Base-by-base conservation (phyloP, 164 flowering plant species). In the Umbilicus rupestris region DNA sequence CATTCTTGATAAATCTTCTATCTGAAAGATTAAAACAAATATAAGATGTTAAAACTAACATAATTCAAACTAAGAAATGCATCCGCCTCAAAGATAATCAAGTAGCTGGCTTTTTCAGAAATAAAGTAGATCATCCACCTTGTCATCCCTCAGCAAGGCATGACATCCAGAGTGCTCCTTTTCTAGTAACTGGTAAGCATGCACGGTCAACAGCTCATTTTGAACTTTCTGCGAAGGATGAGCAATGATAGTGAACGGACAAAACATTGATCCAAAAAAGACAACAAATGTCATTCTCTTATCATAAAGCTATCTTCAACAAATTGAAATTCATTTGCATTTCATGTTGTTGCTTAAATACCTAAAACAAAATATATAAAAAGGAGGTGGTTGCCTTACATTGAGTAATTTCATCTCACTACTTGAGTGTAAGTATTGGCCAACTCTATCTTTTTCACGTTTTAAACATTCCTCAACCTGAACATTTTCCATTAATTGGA, bases 1-100 rank as follows among this genome's bases (percentile, higher is more conserved):
- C 64, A 62, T 62, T n/a, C 64, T 62, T 39, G 64, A 62, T 24
- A 75, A 39, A 58, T 75, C 77, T 6, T 71, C 77, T 30, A 69
- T 71, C 69, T 73, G 39, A 29, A 39, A 37, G 16, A 42, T 22
- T 4, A 64, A 20, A 42, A 64, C 6, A 12, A 22, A 64, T 41
- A 64, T 11, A 8, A 26, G 11, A 12, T 2, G 12, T 22, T 28
- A 17, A 24, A 22, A 28, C 31, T 30, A 37, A 37, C 19, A 64
- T 19, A 39, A 1, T 44, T 28, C 49, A 5, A 14, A 16, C 5
- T 28, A 16, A 29, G 0, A 5, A 1, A 2, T 19, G 2, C 19
- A 47, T 47, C 7, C 9, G 37, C 37, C 37, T 35, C 37, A 5
- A 3, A 5, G 37, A 35, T 35, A 35, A 35, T 47, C 22, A 47